Evolutionary conservation across 2,329 filamentous ascomycete genomes (phyloP), one percentile per base, ranked within the genome.

Genomic region (Arthrobotrys pseudoclavata): DNA sequence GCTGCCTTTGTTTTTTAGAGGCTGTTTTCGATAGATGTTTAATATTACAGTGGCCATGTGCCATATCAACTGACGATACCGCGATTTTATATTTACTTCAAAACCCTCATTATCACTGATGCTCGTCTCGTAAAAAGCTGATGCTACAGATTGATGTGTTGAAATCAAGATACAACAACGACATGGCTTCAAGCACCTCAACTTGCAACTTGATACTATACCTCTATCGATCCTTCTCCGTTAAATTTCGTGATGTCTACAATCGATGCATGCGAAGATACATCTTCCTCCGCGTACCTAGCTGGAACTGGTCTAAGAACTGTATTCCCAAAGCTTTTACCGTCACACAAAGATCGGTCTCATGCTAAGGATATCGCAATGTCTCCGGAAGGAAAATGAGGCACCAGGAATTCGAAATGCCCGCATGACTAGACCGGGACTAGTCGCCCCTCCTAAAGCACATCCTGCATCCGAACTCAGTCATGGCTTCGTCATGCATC

Each of bases 401-500:
- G 55, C 55, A 53, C 18, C n/a, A 64, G 57, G 60, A 76, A 57
- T 45, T 69, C 71, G 66, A 57, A 66, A 48, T 48, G 72, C 42
- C 72, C 72, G 72, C 72, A 69, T 76, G 72, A 76, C 66, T 52
- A 68, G 50, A 52, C 29, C 31, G 72, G 72, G 55, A 66, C 72
- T 70, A 70, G 66, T 70, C 24, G 64, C 66, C 72, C 66, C 52
- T 66, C 57, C 71, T 42, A 47, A n/a, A 62, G 66, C 66, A 42
- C 57, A 69, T 64, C 72, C 72, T 76, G 72, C 72, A 70, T 50
- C 60, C 62, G 22, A 70, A 70, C 72, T 66, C 57, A 67, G 72
- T 76, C 72, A 76, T 69, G 70, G 13, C 60, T 76, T 76, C 72
- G 72, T 76, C 72, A 76, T 76, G 72, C 72, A 69, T 61, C 50